A percentile compares a stretch with the other conserved stretches of the same genome.
phyloP scores from a whole-genome alignment of 768 basidiomycete genomes.

The Dendrothele bispora region DNA sequence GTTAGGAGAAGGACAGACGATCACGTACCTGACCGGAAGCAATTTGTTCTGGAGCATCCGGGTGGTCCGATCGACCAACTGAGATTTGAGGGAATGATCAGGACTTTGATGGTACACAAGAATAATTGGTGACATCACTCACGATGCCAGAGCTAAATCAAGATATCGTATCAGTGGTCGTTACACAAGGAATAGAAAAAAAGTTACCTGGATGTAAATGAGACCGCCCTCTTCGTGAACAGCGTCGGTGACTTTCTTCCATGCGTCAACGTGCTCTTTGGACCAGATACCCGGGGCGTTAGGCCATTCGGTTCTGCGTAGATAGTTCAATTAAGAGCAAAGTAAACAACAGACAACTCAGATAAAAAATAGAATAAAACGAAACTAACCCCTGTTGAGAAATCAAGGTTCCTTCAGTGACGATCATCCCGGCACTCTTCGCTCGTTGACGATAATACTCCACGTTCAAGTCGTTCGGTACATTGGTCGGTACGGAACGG shows the following conservation, averaged over 20 bases:
- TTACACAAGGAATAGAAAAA: neutral
- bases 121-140: neutral
- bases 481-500: conserved; percentile 32
- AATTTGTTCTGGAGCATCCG: conserved; percentile 26
- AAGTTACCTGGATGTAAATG: conserved; percentile 43
- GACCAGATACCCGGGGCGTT: conserved; percentile 49
- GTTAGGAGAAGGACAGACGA: neutral
- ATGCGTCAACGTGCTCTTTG: conserved; percentile 40
- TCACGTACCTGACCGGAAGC: conserved; percentile 17
- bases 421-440: conserved; percentile 36
- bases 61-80: conserved; percentile 25
- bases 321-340: neutral
- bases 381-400: conserved; percentile 38
- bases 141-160: conserved; percentile 11
- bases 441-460: conserved; percentile 44
- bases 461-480: conserved; percentile 37
- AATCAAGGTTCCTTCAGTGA: conserved; percentile 40
- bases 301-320: conserved; percentile 40
- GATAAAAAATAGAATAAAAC: neutral
- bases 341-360: neutral
- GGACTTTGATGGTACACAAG: neutral
- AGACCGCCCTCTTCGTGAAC: conserved; percentile 45
- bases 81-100: neutral
- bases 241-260: conserved; percentile 46
- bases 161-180: neutral